phyloP scores from a whole-genome alignment of 495 filamentous ascomycete genomes.

The Penicillium soppii region DNA sequence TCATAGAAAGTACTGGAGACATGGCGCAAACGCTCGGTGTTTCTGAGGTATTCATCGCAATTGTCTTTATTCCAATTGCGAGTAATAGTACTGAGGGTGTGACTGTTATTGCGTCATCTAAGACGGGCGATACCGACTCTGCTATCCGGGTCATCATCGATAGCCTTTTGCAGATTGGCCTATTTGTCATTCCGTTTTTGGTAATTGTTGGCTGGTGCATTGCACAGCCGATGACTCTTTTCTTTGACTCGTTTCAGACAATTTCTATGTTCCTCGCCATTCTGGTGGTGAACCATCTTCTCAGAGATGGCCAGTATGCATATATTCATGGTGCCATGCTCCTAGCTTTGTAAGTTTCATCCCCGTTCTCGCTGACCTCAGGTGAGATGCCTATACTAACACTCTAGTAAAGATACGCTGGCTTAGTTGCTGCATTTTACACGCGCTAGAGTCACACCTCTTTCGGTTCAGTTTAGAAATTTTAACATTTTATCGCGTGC shows the following conservation, averaged over 20 bases:
- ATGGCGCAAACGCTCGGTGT: slow-evolving; percentile 15
- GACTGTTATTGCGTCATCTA: slow-evolving; percentile 20
- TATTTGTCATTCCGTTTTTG: slow-evolving; percentile 38
- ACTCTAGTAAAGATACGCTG: neutral
- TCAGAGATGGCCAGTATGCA: slow-evolving; percentile 69
- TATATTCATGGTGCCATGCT: slow-evolving; percentile 42
- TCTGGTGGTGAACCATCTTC: slow-evolving; percentile 30
- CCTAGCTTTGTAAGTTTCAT: slow-evolving; percentile 18
- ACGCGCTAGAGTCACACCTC: neutral
- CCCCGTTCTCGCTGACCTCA: neutral
- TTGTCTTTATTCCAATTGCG: slow-evolving; percentile 27
- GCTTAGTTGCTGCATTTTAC: slow-evolving; percentile 8
- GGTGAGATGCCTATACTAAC: neutral
- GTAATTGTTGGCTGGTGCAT: slow-evolving; percentile 41
- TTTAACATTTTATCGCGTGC: too few species aligned
- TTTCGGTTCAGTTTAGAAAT: neutral
- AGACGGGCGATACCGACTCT: slow-evolving; percentile 25
- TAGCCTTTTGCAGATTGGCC: slow-evolving; percentile 28
- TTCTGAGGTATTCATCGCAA: slow-evolving; percentile 21
- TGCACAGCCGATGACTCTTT: slow-evolving; percentile 30
- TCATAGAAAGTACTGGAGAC: slow-evolving; percentile 19
- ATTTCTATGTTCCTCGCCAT: slow-evolving; percentile 30
- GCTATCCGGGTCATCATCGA: slow-evolving; percentile 25
- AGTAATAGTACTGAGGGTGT: slow-evolving; percentile 27
- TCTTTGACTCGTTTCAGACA: slow-evolving; percentile 36